Evolutionary conservation across 2,329 filamentous ascomycete species (phyloP).

Genomic region (Tolypocladium nubicola): DNA sequence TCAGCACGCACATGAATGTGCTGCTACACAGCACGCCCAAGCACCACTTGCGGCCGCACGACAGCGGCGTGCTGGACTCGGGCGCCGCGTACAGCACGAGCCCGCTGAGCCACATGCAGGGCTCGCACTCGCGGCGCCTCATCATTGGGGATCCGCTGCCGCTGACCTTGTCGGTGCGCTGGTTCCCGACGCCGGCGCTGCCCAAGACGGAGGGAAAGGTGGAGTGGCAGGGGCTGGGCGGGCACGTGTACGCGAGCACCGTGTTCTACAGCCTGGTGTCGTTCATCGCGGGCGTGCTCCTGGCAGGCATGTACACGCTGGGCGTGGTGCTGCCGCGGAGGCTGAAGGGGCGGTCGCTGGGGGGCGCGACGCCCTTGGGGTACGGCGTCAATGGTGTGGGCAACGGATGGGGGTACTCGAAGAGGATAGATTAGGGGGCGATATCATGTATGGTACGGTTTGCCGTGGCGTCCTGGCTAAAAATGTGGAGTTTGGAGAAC

Average conservation of each 20-base stretch:
- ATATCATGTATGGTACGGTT: neutral
- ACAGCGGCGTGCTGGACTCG: constrained; percentile 73
- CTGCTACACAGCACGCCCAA: constrained; percentile 63
- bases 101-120: constrained; percentile 50
- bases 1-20: constrained; percentile 83
- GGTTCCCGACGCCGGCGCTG: constrained; percentile 69
- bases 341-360: constrained; percentile 37
- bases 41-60: constrained; percentile 50
- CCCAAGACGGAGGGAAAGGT: constrained; percentile 57
- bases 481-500: neutral
- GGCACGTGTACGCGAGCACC: constrained; percentile 53
- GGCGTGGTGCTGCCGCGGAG: constrained; percentile 47
- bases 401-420: constrained; percentile 51
- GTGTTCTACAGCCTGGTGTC: constrained; percentile 51
- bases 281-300: constrained; percentile 43
- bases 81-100: constrained; percentile 80
- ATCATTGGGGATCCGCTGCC: constrained; percentile 82
- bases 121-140: constrained; percentile 49
- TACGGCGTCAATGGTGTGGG: constrained; percentile 41
- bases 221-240: constrained; percentile 55
- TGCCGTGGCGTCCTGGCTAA: neutral
- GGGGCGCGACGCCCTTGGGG: constrained; percentile 47
- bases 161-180: constrained; percentile 69
- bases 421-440: constrained; percentile 22
- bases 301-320: constrained; percentile 48